Conservation (phyloP, 495 filamentous ascomycete genomes). For the Penicillium salamii region DNA sequence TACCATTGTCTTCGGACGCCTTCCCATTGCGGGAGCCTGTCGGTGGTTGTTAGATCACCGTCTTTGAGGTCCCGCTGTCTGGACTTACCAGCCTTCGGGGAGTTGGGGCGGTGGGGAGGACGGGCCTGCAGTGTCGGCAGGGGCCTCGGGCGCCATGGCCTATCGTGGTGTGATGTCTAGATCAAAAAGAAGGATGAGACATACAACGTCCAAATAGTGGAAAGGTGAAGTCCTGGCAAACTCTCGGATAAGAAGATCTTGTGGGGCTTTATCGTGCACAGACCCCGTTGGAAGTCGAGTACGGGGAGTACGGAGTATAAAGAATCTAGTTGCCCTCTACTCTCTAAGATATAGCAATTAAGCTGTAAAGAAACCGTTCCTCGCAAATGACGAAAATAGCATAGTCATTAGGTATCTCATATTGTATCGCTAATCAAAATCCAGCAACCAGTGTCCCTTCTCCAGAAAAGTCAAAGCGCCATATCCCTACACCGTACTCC, state of each 20-base stretch:
- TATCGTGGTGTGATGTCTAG: background rate
- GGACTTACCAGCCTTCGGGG: constrained; percentile 64
- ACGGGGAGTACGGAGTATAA: no score
- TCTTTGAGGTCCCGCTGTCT: background rate
- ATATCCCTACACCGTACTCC: no score
- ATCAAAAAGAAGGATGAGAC: background rate
- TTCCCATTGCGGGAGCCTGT: constrained; percentile 79
- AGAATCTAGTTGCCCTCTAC: no score
- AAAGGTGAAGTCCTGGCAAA: constrained; percentile 2
- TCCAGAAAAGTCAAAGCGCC: no score
- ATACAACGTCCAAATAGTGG: background rate
- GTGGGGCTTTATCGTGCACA: constrained; percentile 29
- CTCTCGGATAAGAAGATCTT: constrained; percentile 18
- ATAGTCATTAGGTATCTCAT: no score
- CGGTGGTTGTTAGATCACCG: background rate
- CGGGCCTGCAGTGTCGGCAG: constrained; percentile 65
- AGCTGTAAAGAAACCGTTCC: no score
- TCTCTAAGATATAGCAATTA: no score
- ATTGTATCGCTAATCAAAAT: no score
- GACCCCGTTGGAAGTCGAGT: no score
- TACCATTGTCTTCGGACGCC: constrained; percentile 71
- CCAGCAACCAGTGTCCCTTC: no score
- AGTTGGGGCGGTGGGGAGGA: constrained; percentile 66
- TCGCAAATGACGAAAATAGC: no score
- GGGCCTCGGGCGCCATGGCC: constrained; percentile 35